Conservation (phyloP, 805 yeast species). For the Metschnikowia reukaufii region DNA sequence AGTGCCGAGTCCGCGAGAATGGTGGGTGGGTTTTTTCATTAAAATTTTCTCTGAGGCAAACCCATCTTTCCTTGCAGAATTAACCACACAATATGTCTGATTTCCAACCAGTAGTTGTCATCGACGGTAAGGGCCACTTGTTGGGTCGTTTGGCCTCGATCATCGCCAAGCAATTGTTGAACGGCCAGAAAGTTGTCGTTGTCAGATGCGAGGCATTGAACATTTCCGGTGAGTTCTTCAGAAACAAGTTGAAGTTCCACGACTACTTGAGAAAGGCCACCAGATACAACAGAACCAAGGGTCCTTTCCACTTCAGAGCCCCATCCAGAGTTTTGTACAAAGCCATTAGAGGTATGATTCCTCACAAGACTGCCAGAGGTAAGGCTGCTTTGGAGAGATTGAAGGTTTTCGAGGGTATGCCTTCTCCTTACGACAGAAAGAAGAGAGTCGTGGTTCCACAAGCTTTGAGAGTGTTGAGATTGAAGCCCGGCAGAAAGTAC, state of each 20-base stretch:
- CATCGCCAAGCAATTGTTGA: slow-evolving; percentile 96
- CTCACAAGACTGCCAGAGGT: slow-evolving; percentile 99
- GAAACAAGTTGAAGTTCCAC: slow-evolving; percentile 99
- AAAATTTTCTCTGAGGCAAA: slow-evolving; percentile 15
- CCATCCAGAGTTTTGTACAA: slow-evolving; percentile 99
- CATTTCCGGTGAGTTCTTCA: slow-evolving; percentile 99
- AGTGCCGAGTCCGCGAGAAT: slow-evolving; percentile 7
- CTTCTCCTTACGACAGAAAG: slow-evolving; percentile 99
- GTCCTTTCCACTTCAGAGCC: slow-evolving; percentile 99
- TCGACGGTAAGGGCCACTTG: slow-evolving; percentile 99
- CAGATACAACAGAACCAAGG: slow-evolving; percentile 97
- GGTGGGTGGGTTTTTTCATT: slow-evolving; percentile 10
- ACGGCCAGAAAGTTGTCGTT: slow-evolving; percentile 96
- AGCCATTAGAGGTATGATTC: slow-evolving; percentile 99
- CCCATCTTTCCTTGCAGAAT: slow-evolving; percentile 11
- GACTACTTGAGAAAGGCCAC: slow-evolving; percentile 99
- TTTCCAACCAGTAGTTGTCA: slow-evolving; percentile 96
- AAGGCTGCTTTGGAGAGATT: slow-evolving; percentile 99
- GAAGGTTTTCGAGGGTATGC: slow-evolving; percentile 99
- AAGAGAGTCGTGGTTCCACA: slow-evolving; percentile 99
- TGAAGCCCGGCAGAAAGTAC: slow-evolving; percentile 99
- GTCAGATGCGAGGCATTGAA: slow-evolving; percentile 97
- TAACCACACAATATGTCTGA: slow-evolving; percentile 55
- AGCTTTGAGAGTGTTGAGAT: slow-evolving; percentile 98
- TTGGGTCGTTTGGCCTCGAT: slow-evolving; percentile 99